These are phyloP conservation scores for Gynandropsis gynandra DNA, from an alignment of 345 rosid genomes.

Conservation along the genomic window DNA sequence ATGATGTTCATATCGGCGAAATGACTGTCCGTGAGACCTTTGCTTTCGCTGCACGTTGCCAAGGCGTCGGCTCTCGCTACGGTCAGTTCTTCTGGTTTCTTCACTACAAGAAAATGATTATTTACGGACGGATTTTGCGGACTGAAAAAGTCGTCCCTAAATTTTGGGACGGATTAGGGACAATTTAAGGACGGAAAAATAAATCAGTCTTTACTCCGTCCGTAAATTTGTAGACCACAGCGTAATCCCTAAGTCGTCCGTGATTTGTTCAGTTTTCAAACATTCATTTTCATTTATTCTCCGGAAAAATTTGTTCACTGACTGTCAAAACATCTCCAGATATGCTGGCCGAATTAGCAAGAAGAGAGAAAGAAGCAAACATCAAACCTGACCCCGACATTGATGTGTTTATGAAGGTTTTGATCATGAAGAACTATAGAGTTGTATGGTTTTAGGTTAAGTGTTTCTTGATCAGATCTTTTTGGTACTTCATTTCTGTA, in stretches of 20 bases:
- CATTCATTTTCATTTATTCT: not conserved
- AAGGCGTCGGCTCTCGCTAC: conserved; percentile 65
- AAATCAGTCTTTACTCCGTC: too few relatives aligned
- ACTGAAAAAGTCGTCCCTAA: too few relatives aligned
- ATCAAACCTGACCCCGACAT: conserved; percentile 76
- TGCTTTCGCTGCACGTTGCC: conserved; percentile 77
- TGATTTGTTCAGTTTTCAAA: not conserved
- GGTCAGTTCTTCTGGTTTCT: conserved; percentile 31
- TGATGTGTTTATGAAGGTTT: conserved; percentile 85
- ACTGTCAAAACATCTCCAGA: conserved; percentile 25
- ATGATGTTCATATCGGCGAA: conserved; percentile 62
- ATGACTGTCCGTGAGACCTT: conserved; percentile 79
- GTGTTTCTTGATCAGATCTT: too few relatives aligned
- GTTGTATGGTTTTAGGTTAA: too few relatives aligned
- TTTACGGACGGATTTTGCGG: too few relatives aligned
- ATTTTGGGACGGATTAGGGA: too few relatives aligned
- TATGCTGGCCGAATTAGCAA: conserved; percentile 61
- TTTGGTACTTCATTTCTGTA: too few relatives aligned
- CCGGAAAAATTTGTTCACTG: not conserved
- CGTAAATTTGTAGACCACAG: too few relatives aligned
- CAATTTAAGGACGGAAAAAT: too few relatives aligned
- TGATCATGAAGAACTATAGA: too few relatives aligned
- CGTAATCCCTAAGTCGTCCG: not conserved
- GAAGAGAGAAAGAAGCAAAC: conserved; percentile 75
- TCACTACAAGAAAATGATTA: too few relatives aligned